These are phyloP conservation scores for Cardiosporidium cionae DNA, from an alignment of 169 alveolate species.

Conservation along the genomic window DNA sequence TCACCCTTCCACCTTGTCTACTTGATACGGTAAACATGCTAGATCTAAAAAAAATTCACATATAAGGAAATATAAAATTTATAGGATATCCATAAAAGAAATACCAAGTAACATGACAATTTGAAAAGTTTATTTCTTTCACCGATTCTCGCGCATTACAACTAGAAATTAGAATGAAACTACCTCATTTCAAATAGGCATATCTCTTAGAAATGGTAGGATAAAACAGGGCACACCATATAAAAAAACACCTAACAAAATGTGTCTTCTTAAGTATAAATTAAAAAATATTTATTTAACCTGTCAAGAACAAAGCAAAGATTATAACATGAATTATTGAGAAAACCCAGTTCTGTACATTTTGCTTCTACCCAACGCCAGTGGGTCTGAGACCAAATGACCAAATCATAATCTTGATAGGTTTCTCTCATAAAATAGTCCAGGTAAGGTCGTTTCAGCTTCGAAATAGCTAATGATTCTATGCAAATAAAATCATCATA, in stretches of 20 bases:
- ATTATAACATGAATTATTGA: not conserved
- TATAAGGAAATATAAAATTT: not conserved
- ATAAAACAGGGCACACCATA: too few relatives aligned
- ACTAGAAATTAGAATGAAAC: too few relatives aligned
- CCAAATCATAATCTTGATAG: constrained; percentile 1
- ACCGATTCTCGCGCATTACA: too few relatives aligned
- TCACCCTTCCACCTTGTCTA: not conserved
- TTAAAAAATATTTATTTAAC: too few relatives aligned
- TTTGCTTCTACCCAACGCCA: constrained; percentile 22
- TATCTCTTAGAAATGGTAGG: too few relatives aligned
- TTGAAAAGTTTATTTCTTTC: not conserved
- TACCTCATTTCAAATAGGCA: too few relatives aligned
- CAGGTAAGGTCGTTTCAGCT: constrained; percentile 7
- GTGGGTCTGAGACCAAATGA: constrained; percentile 15
- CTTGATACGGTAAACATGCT: too few relatives aligned
- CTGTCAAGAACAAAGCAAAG: constrained; percentile 15
- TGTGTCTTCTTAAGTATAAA: too few relatives aligned
- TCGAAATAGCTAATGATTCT: not conserved
- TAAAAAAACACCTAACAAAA: too few relatives aligned
- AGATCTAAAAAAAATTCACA: not conserved
- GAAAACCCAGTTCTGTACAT: constrained; percentile 12
- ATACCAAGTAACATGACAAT: not conserved
- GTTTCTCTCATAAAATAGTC: constrained; percentile 2
- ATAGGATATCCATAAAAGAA: not conserved
- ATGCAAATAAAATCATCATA: not conserved